phyloP scores from a whole-genome alignment of 441 rosid genomes.

The Omphalea diandra region DNA sequence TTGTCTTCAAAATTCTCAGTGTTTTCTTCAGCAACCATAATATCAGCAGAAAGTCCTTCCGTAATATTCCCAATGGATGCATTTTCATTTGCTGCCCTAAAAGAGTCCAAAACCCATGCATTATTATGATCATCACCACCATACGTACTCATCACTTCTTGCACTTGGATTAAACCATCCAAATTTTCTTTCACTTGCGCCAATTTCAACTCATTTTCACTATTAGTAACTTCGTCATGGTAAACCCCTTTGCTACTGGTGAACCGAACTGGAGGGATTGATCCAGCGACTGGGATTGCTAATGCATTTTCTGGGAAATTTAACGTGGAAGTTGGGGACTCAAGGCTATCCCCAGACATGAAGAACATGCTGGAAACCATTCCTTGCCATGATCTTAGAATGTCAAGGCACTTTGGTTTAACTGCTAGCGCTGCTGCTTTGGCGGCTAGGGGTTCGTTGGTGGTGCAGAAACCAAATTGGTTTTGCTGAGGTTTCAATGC shows the following conservation, averaged over 20 bases:
- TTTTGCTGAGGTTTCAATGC: too few relatives aligned
- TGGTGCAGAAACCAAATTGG: too few relatives aligned
- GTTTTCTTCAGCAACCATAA: conserved; percentile 15
- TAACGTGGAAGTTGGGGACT: too few relatives aligned
- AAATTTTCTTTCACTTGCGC: background rate
- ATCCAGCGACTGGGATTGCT: too few relatives aligned
- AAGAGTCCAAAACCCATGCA: background rate
- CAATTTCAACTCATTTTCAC: background rate
- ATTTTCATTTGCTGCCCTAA: background rate
- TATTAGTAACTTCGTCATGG: background rate
- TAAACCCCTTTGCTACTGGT: too few relatives aligned
- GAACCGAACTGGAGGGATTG: too few relatives aligned
- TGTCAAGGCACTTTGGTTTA: background rate
- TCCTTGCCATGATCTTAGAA: background rate
- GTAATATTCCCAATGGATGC: conserved; percentile 30
- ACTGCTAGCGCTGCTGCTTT: too few relatives aligned
- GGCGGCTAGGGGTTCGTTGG: too few relatives aligned
- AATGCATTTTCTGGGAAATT: background rate
- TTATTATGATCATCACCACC: background rate
- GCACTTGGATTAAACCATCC: conserved; percentile 7
- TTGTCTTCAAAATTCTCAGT: conserved; percentile 1
- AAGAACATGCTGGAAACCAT: background rate
- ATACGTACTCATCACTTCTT: background rate
- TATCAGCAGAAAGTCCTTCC: conserved; percentile 61
- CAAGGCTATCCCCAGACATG: background rate